Evolutionary conservation across 129 eudicot genomes (phyloP), one percentile per base, ranked within the genome.

Genomic region (Daucus carota): DNA sequence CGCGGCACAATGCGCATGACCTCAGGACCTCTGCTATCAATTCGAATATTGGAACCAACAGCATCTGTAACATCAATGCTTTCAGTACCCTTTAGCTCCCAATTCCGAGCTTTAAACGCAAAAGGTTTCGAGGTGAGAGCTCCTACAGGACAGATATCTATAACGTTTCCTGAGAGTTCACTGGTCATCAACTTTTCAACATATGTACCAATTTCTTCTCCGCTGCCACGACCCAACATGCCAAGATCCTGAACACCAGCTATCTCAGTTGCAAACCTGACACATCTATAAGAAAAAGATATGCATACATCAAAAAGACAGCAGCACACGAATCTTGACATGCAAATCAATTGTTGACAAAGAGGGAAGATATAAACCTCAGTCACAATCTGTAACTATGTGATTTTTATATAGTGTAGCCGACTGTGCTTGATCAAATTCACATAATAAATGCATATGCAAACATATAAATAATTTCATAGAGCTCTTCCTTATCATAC

Each of bases 221-320:
- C 97, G 60, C 99, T 95, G 71, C 99, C 99, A 85, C 99, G 97
- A 2, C 99, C 99, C 77, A 95, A 84, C 91, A 95, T 92, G 73
- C 99, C 99, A 74, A 95, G 99, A 86, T 95, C 99, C 65, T 91
- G 91, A 34, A 88, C 94, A 14, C 99, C 99, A 71, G 99, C 99
- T 73, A 95, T 67, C 84, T 95, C 99, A 50, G 87, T 77, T 60
- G 99, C 99, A 88, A 95, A 95, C 76, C 99, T 85, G 9, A 95
- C 99, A 82, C 99, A 95, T 82, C 99, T 90, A 85, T 59, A 38
- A 16, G 34, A 65, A 45, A n/a, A 32, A 81, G 22, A 47, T 10
- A 41, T 16, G 40, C 36, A 28, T 12, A 52, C 32, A 62, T 71
- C 3, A 75, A 8, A 47, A 68, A 28, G 42, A 29, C 29, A 45